phyloP scores from a whole-genome alignment of 345 rosid species.

The Salix viminalis region DNA sequence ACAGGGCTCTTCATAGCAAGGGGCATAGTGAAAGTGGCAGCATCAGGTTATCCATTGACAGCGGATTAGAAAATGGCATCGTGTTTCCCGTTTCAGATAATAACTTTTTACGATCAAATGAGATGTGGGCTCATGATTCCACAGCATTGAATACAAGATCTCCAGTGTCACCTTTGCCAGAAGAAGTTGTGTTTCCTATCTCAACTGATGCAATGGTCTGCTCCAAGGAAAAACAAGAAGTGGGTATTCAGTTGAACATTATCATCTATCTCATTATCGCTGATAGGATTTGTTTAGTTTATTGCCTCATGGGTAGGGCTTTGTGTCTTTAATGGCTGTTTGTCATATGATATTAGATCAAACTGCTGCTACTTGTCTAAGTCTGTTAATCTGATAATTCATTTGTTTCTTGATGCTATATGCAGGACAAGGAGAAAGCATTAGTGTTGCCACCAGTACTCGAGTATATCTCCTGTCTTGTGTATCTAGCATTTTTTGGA shows the following conservation, averaged over 20 bases:
- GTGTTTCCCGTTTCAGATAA: slow-evolving; percentile 27
- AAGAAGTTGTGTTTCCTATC: slow-evolving; percentile 41
- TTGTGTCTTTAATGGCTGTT: background rate
- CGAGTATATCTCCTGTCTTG: slow-evolving; percentile 49
- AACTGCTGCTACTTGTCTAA: background rate
- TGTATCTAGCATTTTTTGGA: slow-evolving; percentile 68
- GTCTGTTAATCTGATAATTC: background rate
- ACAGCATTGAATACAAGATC: slow-evolving; percentile 24
- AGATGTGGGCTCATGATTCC: slow-evolving; percentile 23
- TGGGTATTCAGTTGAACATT: slow-evolving; percentile 12
- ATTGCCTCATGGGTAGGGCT: background rate
- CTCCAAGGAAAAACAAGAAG: slow-evolving; percentile 32
- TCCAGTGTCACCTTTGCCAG: slow-evolving; percentile 33
- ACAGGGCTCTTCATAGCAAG: slow-evolving; percentile 55
- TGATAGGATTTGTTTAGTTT: background rate
- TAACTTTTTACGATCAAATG: slow-evolving; percentile 19
- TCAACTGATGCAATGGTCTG: slow-evolving; percentile 39
- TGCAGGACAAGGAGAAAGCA: slow-evolving; percentile 34
- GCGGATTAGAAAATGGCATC: slow-evolving; percentile 34
- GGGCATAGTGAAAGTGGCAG: slow-evolving; percentile 44
- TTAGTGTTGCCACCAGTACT: slow-evolving; percentile 38
- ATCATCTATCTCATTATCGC: background rate
- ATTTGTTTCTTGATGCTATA: background rate
- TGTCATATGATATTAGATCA: background rate
- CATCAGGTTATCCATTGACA: slow-evolving; percentile 37